These are phyloP conservation scores for Hanseniaspora mollemarum DNA, from an alignment of 805 yeast species.

Conservation along the genomic window DNA sequence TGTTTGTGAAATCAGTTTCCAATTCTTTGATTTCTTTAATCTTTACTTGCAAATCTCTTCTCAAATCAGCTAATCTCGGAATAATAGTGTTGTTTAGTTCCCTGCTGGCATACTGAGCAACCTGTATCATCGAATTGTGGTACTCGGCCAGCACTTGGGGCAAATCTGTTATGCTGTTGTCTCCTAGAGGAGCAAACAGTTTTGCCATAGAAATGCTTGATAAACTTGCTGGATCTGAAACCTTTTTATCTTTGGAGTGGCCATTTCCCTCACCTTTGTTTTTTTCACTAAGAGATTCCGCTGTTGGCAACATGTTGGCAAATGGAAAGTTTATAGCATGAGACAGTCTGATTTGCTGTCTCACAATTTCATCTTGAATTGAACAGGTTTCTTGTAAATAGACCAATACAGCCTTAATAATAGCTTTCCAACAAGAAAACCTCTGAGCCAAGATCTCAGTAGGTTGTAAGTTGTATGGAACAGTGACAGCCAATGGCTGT, in stretches of 20 bases:
- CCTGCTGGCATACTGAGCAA: constrained; percentile 47
- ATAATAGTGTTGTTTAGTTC: constrained; percentile 51
- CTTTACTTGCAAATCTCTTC: constrained; percentile 67
- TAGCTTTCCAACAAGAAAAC: constrained; percentile 75
- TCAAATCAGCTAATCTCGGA: constrained; percentile 55
- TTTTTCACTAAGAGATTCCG: constrained; percentile 12
- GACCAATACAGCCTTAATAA: constrained; percentile 59
- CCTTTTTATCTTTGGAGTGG: constrained; percentile 22
- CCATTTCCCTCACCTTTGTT: constrained; percentile 34
- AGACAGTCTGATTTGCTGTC: constrained; percentile 70
- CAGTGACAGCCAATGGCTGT: constrained; percentile 38
- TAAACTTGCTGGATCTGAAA: constrained; percentile 21
- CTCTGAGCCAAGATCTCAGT: constrained; percentile 78
- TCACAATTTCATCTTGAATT: constrained; percentile 77
- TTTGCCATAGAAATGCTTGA: constrained; percentile 23
- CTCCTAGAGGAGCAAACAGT: constrained; percentile 66
- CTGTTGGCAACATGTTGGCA: constrained; percentile 18
- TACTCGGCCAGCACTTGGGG: constrained; percentile 59
- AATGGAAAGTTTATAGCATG: constrained; percentile 53
- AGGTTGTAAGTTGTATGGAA: constrained; percentile 60
- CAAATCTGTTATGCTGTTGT: constrained; percentile 70
- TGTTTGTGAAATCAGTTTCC: constrained; percentile 74
- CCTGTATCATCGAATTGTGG: constrained; percentile 48
- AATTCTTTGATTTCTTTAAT: constrained; percentile 77
- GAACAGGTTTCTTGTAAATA: constrained; percentile 71